Conservation (phyloP, 495 filamentous ascomycete species). For the Diplogelasinospora grovesii region DNA sequence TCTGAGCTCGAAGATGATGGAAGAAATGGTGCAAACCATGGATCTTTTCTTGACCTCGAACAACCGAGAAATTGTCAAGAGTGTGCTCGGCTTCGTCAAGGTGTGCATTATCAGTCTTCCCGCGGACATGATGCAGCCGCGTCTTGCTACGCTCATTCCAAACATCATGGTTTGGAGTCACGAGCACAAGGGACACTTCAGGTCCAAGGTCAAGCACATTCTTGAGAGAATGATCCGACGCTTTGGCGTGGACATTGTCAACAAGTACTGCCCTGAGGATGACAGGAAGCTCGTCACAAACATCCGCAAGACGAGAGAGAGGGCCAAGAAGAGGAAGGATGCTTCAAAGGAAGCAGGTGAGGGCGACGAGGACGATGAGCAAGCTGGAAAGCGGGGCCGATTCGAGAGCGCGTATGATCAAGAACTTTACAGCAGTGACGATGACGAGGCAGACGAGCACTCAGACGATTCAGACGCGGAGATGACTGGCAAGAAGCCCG, state of each 20-base stretch:
- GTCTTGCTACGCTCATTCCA: slow-evolving; percentile 67
- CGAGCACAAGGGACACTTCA: slow-evolving; percentile 94
- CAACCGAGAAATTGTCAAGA: slow-evolving; percentile 92
- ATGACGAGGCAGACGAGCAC: slow-evolving; percentile 44
- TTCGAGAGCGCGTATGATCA: slow-evolving; percentile 94
- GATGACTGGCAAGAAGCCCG: slow-evolving; percentile 38
- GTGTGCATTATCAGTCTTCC: slow-evolving; percentile 84
- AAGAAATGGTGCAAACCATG: slow-evolving; percentile 82
- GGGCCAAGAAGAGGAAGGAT: slow-evolving; percentile 77
- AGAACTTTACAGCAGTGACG: slow-evolving; percentile 78
- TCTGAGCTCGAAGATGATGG: slow-evolving; percentile 47
- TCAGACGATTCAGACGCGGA: slow-evolving; percentile 59
- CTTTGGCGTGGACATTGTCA: slow-evolving; percentile 75
- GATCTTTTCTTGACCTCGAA: slow-evolving; percentile 90
- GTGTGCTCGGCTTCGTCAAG: slow-evolving; percentile 91
- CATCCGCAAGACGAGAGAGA: slow-evolving; percentile 87
- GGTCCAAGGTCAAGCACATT: slow-evolving; percentile 95
- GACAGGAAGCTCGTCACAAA: slow-evolving; percentile 87
- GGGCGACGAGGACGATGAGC: slow-evolving; percentile 43
- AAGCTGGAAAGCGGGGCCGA: slow-evolving; percentile 42
- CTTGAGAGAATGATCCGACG: slow-evolving; percentile 85
- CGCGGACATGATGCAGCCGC: slow-evolving; percentile 62
- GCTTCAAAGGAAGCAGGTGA: slow-evolving; percentile 46
- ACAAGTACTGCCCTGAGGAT: slow-evolving; percentile 68
- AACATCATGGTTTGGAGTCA: slow-evolving; percentile 94